Evolutionary conservation across 176 grass and related monocot species (phyloP).

Genomic region (Aegilops speltoides): DNA sequence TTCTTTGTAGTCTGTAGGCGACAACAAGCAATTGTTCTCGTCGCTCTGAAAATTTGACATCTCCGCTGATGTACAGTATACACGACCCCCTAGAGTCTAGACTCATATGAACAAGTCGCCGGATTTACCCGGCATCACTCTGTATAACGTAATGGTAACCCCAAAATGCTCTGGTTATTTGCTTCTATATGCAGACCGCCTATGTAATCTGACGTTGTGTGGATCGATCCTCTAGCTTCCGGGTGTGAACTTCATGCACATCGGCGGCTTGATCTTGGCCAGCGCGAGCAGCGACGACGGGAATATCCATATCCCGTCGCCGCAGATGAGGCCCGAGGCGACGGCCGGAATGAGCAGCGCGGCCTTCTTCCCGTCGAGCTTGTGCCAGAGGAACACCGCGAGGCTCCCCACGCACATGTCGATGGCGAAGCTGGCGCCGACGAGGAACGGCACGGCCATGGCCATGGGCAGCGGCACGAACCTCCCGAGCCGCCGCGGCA

Average conservation of each 20-base stretch:
- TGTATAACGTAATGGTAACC: not conserved
- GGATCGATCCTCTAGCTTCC: constrained; percentile 20
- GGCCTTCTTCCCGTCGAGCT: constrained; percentile 57
- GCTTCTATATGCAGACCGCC: not conserved
- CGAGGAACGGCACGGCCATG: constrained; percentile 95
- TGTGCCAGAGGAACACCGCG: constrained; percentile 76
- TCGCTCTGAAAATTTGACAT: not conserved
- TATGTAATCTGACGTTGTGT: not conserved
- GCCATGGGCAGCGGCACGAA: constrained; percentile 93
- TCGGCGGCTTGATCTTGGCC: constrained; percentile 84
- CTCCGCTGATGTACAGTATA: not conserved
- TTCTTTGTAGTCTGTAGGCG: not conserved
- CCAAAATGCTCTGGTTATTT: not conserved
- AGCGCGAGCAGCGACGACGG: constrained; percentile 86
- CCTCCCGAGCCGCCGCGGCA: constrained; percentile 42
- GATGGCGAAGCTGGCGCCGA: constrained; percentile 90
- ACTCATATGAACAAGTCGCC: constrained; percentile 17
- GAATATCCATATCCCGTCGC: constrained; percentile 89
- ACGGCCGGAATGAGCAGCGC: constrained; percentile 74
- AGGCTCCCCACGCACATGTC: constrained; percentile 94
- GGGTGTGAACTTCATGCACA: constrained; percentile 87
- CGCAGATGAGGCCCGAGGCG: constrained; percentile 88
- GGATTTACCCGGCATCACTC: not conserved
- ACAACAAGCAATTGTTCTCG: not conserved
- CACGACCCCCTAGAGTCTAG: not conserved